phyloP scores from a whole-genome alignment of 2,329 filamentous ascomycete genomes.

The Fusarium sp. region DNA sequence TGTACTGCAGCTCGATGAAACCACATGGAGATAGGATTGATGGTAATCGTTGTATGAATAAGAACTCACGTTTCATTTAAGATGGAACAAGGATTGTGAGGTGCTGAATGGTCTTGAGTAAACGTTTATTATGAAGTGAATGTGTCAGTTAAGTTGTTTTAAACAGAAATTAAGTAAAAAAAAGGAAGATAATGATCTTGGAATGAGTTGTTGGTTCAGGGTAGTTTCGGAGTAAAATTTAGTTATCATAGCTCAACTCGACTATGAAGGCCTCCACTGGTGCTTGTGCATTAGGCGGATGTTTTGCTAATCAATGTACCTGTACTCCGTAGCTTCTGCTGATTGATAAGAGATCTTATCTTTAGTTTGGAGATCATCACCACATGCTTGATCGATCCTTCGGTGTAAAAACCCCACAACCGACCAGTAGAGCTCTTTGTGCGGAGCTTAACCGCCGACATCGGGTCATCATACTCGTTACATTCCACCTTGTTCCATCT shows the following conservation, averaged over 20 bases:
- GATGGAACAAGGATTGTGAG: neutral
- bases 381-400: constrained; percentile 6
- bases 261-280: neutral
- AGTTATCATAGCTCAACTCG: neutral
- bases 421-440: neutral
- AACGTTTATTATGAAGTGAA: neutral
- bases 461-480: neutral
- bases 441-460: constrained; percentile 20
- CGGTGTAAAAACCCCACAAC: constrained; percentile 10
- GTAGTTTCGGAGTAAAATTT: neutral
- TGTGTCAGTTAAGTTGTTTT: neutral
- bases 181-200: too few relatives aligned
- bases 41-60: constrained; percentile 50
- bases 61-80: constrained; percentile 40
- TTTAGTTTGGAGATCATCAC: constrained; percentile 9
- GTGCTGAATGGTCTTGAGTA: neutral
- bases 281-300: neutral
- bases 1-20: constrained; percentile 18
- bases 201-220: too few relatives aligned
- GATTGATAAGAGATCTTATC: constrained; percentile 34
- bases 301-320: neutral
- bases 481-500: neutral
- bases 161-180: too few relatives aligned
- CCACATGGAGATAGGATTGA: constrained; percentile 40
- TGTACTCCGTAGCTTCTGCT: neutral